A percentile compares a stretch with the other conserved stretches of the same genome.
These are phyloP conservation scores for Penicillium bovifimosum DNA, from an alignment of 495 filamentous ascomycete genomes.

Conservation along the genomic window DNA sequence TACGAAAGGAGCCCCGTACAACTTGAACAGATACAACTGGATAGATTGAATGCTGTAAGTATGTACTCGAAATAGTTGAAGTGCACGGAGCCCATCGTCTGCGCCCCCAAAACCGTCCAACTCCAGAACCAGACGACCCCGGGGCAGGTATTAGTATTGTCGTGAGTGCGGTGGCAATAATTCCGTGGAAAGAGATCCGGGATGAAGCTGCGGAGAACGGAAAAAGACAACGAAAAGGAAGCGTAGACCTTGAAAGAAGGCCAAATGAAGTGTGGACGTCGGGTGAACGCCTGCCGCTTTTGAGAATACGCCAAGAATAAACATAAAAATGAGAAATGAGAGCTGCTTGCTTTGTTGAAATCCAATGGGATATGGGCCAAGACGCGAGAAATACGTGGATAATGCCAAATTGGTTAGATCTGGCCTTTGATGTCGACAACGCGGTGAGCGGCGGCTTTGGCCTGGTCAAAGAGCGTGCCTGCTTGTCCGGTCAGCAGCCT, in stretches of 20 bases:
- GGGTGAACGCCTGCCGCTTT: conserved; percentile 16
- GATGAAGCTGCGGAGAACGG: conserved; percentile 13
- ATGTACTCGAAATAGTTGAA: background rate
- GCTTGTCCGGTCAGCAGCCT: conserved; percentile 71
- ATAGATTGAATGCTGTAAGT: conserved; percentile 1
- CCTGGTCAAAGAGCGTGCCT: conserved; percentile 62
- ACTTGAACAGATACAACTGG: background rate
- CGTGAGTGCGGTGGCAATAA: background rate
- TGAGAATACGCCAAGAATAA: conserved; percentile 4
- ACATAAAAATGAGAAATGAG: background rate
- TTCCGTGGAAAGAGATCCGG: background rate
- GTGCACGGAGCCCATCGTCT: background rate
- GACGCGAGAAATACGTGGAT: conserved; percentile 1
- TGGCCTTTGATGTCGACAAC: conserved; percentile 96
- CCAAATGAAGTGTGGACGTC: background rate
- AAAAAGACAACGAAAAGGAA: conserved; percentile 6
- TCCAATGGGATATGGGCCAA: conserved; percentile 6
- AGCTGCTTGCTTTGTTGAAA: background rate
- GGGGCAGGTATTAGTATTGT: conserved; percentile 21
- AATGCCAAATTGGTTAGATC: conserved; percentile 53
- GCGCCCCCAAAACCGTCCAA: background rate
- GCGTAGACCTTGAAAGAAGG: background rate
- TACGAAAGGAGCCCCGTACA: too few species aligned
- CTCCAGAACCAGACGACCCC: conserved; percentile 1
- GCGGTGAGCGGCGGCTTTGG: conserved; percentile 65